These are phyloP conservation scores for Monosporascus sp. DNA, from an alignment of 2,329 filamentous ascomycete genomes.

Conservation along the genomic window DNA sequence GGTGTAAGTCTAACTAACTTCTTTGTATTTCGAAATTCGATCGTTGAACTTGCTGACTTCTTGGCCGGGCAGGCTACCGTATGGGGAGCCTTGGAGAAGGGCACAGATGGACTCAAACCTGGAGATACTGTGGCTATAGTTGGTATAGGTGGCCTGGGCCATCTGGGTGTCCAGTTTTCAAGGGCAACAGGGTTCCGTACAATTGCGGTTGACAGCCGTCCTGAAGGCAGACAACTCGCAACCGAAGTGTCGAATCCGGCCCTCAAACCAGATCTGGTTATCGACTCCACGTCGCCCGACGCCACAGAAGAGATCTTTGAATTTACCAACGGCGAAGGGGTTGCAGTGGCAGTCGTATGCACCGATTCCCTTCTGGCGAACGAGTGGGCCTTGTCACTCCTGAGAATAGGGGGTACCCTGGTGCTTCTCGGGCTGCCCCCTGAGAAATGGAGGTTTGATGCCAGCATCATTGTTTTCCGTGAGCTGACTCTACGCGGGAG, in stretches of 20 bases:
- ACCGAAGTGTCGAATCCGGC: slow-evolving; percentile 14
- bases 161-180: slow-evolving; percentile 30
- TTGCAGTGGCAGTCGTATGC: slow-evolving; percentile 26
- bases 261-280: slow-evolving; percentile 21
- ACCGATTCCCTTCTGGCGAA: slow-evolving; percentile 27
- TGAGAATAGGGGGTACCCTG: slow-evolving; percentile 24
- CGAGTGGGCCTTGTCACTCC: slow-evolving; percentile 21
- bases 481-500: slow-evolving; percentile 26
- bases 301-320: slow-evolving; percentile 16
- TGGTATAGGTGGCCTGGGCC: slow-evolving; percentile 30
- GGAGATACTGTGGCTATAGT: slow-evolving; percentile 26
- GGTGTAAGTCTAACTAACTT: slow-evolving; percentile 15
- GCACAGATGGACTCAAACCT: slow-evolving; percentile 14
- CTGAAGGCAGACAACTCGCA: slow-evolving; percentile 23
- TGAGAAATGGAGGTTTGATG: slow-evolving; percentile 27
- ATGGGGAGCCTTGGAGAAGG: slow-evolving; percentile 27
- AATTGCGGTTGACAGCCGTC: slow-evolving; percentile 29
- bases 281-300: slow-evolving; percentile 17
- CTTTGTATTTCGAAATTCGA: background rate
- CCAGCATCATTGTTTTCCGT: slow-evolving; percentile 22
- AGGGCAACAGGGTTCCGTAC: slow-evolving; percentile 30
- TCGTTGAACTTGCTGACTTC: background rate
- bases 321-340: slow-evolving; percentile 25
- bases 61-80: slow-evolving; percentile 21
- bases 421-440: slow-evolving; percentile 26